Conservation (phyloP, 495 filamentous ascomycete genomes). For the Penicillium daleae region DNA sequence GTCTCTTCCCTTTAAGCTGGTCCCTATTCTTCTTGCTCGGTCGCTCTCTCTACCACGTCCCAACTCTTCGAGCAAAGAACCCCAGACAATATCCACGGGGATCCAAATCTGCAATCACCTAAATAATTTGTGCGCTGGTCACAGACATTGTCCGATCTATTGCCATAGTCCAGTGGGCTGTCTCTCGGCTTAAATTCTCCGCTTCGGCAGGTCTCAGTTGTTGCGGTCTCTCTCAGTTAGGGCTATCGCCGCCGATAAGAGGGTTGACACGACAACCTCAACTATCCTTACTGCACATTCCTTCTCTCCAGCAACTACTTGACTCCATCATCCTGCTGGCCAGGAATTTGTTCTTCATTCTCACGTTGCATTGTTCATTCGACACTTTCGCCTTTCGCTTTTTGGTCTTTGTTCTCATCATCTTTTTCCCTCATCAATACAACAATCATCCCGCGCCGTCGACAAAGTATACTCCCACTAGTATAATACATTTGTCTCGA, state of each 20-base stretch:
- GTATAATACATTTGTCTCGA: constrained; percentile 1
- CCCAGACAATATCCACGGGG: not conserved
- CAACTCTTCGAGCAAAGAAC: not conserved
- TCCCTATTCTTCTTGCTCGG: not conserved
- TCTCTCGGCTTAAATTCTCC: constrained; percentile 31
- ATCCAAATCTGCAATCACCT: constrained; percentile 2
- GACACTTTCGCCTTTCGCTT: not conserved
- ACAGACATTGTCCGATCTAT: constrained; percentile 24
- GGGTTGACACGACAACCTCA: constrained; percentile 54
- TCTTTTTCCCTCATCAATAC: not conserved
- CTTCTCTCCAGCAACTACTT: constrained; percentile 27
- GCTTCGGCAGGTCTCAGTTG: constrained; percentile 37
- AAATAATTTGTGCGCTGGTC: constrained; percentile 14
- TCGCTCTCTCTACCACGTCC: constrained; percentile 12
- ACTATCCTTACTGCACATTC: constrained; percentile 50
- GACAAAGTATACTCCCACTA: constrained; percentile 4
- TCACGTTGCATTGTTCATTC: not conserved
- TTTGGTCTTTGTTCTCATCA: constrained; percentile 5
- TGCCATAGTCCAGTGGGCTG: constrained; percentile 24
- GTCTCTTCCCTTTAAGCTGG: constrained; percentile 22
- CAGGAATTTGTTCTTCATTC: constrained; percentile 25
- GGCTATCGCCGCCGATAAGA: constrained; percentile 37
- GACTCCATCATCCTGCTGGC: constrained; percentile 30
- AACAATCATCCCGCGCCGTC: not conserved
- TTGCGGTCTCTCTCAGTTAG: constrained; percentile 30